Evolutionary conservation across 495 filamentous ascomycete species (phyloP).

Genomic region (Podospora appendiculata): DNA sequence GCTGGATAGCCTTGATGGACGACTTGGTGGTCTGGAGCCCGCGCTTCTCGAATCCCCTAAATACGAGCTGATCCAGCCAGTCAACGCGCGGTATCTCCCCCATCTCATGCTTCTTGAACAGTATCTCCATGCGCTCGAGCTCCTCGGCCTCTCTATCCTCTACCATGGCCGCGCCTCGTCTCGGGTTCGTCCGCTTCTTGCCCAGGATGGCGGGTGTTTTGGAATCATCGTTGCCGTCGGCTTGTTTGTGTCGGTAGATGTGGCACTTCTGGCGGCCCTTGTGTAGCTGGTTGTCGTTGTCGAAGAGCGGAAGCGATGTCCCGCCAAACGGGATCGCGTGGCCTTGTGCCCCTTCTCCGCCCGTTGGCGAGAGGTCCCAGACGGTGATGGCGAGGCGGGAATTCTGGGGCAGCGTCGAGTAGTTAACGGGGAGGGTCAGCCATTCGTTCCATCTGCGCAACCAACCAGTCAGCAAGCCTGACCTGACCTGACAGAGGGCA

Average conservation of each 20-base stretch:
- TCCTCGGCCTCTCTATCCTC: slow-evolving; percentile 62
- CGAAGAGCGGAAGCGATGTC: slow-evolving; percentile 84
- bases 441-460: slow-evolving; percentile 88
- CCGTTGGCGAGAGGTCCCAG: slow-evolving; percentile 85
- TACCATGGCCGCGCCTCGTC: slow-evolving; percentile 35
- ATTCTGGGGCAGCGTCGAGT: slow-evolving; percentile 68
- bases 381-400: slow-evolving; percentile 86
- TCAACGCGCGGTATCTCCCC: slow-evolving; percentile 86
- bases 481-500: too few relatives aligned
- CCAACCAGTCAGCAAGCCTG: background rate
- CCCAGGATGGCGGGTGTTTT: slow-evolving; percentile 63
- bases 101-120: slow-evolving; percentile 98
- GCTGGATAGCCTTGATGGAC: slow-evolving; percentile 28
- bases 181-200: slow-evolving; percentile 32
- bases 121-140: slow-evolving; percentile 69
- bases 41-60: slow-evolving; percentile 74
- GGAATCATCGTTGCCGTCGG: slow-evolving; percentile 77
- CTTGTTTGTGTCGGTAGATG: slow-evolving; percentile 71
- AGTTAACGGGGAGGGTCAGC: slow-evolving; percentile 77
- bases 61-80: slow-evolving; percentile 92
- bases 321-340: slow-evolving; percentile 90
- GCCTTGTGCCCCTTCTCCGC: slow-evolving; percentile 51
- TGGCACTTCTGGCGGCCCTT: slow-evolving; percentile 91
- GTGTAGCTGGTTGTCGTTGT: slow-evolving; percentile 77
- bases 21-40: slow-evolving; percentile 47